Conservation (phyloP, 805 yeast species). For the Geotrichum ghanense region DNA sequence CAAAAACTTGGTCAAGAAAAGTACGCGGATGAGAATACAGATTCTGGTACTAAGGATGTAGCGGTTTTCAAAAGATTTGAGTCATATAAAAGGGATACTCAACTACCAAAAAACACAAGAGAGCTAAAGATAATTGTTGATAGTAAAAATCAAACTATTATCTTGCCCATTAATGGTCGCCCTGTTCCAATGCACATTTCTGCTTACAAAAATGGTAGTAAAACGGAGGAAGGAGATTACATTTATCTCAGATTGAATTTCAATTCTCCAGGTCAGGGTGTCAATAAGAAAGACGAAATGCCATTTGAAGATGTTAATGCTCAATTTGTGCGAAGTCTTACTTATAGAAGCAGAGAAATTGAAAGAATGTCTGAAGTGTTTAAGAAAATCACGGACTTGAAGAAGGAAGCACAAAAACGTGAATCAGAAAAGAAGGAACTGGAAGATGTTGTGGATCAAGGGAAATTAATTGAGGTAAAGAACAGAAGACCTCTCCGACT, state of each 20-base stretch:
- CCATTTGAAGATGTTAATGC: slow-evolving; percentile 64
- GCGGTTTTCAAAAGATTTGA: slow-evolving; percentile 86
- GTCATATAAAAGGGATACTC: slow-evolving; percentile 87
- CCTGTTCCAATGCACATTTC: slow-evolving; percentile 97
- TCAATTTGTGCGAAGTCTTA: slow-evolving; percentile 68
- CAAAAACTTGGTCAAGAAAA: slow-evolving; percentile 79
- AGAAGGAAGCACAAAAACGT: slow-evolving; percentile 80
- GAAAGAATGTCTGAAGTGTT: slow-evolving; percentile 85
- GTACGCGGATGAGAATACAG: slow-evolving; percentile 42
- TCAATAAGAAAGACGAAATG: slow-evolving; percentile 57
- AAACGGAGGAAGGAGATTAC: slow-evolving; percentile 92
- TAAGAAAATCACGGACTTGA: slow-evolving; percentile 82
- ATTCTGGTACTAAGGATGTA: slow-evolving; percentile 32
- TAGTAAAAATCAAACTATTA: slow-evolving; percentile 73
- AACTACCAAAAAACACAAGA: slow-evolving; percentile 72
- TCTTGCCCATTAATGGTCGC: slow-evolving; percentile 85
- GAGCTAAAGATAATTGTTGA: slow-evolving; percentile 85
- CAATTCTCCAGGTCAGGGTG: slow-evolving; percentile 63
- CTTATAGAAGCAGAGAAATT: slow-evolving; percentile 80
- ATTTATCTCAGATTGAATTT: slow-evolving; percentile 84
- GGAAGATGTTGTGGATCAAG: slow-evolving; percentile 93
- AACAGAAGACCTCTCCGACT: slow-evolving; percentile 78
- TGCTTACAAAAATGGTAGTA: slow-evolving; percentile 86
- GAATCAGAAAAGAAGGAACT: slow-evolving; percentile 83
- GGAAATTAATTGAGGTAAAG: slow-evolving; percentile 67